Percentiles rank a stretch among this genome's conserved stretches.
Evolutionary conservation across 2,329 filamentous ascomycete genomes (phyloP).

Genomic region (Bertia moriformis): DNA sequence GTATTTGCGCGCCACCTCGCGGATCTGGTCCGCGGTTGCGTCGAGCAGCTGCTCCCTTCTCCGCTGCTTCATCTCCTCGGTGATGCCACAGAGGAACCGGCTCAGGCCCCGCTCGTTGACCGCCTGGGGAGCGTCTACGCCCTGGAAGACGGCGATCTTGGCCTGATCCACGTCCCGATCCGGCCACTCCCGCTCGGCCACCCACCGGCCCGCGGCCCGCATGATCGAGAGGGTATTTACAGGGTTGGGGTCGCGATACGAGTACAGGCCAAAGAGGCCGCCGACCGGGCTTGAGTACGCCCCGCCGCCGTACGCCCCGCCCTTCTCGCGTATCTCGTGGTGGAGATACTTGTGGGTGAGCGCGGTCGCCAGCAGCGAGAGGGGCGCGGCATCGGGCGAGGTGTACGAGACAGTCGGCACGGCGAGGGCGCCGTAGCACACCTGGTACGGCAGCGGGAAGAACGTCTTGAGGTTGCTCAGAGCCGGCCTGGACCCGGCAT

Average conservation of each 20-base stretch:
- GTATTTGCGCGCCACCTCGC: conserved; percentile 67
- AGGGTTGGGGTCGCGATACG: conserved; percentile 91
- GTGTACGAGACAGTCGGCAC: conserved; percentile 75
- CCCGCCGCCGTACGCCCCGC: conserved; percentile 86
- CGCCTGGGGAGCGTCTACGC: conserved; percentile 72
- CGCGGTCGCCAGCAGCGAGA: conserved; percentile 80
- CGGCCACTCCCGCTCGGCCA: conserved; percentile 66
- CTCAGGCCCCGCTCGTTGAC: conserved; percentile 81
- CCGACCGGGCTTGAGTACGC: conserved; percentile 69
- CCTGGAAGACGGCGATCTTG: conserved; percentile 87
- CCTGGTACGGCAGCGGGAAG: conserved; percentile 90
- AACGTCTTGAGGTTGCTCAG: conserved; percentile 57
- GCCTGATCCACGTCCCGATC: conserved; percentile 84
- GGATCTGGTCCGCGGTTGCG: conserved; percentile 68
- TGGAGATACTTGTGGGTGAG: conserved; percentile 94
- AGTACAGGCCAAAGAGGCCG: conserved; percentile 86
- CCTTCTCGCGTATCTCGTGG: conserved; percentile 94
- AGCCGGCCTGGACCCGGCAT: conserved; percentile 15
- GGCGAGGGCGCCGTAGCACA: conserved; percentile 80
- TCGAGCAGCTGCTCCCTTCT: conserved; percentile 75
- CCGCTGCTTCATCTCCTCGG: conserved; percentile 75
- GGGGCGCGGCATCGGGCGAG: conserved; percentile 57
- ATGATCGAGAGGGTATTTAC: conserved; percentile 77
- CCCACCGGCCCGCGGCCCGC: conserved; percentile 69
- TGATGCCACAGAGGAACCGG: conserved; percentile 71